A percentile compares a stretch with the other conserved stretches of the same genome.
Evolutionary conservation across 2,329 filamentous ascomycete species (phyloP).

Genomic region (Exophiala phaeomuriformis): DNA sequence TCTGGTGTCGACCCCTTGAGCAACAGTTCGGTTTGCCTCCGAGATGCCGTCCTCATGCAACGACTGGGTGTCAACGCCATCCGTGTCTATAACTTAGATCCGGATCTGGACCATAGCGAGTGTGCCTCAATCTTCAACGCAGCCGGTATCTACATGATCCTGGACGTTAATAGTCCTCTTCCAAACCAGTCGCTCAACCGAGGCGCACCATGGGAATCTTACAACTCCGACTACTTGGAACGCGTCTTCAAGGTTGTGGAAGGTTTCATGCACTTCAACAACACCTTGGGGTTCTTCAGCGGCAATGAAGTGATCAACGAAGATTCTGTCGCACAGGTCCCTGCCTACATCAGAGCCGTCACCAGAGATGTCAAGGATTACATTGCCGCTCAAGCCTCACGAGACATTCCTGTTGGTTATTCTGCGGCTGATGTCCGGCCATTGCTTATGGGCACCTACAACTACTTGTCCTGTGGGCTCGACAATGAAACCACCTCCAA

Average conservation of each 20-base stretch:
- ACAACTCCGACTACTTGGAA: constrained; percentile 49
- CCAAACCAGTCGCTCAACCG: constrained; percentile 51
- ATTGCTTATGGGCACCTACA: constrained; percentile 54
- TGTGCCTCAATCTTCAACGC: constrained; percentile 60
- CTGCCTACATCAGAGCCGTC: constrained; percentile 55
- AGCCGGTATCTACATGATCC: constrained; percentile 59
- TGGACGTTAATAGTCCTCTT: constrained; percentile 59
- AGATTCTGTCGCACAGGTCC: constrained; percentile 46
- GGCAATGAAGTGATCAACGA: constrained; percentile 65
- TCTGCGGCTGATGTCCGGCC: constrained; percentile 58
- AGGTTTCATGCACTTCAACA: constrained; percentile 59
- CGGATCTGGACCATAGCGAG: constrained; percentile 52
- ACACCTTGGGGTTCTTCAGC: constrained; percentile 59
- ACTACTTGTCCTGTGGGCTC: constrained; percentile 54
- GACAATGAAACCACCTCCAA: constrained; percentile 45
- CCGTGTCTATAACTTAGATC: constrained; percentile 58
- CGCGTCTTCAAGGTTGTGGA: constrained; percentile 58
- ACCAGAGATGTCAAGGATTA: constrained; percentile 63
- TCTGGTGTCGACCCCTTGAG: constrained; percentile 49
- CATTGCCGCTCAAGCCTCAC: constrained; percentile 51
- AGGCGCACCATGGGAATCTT: constrained; percentile 47
- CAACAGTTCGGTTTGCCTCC: constrained; percentile 51
- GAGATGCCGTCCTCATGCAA: constrained; percentile 59
- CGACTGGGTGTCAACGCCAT: constrained; percentile 57
- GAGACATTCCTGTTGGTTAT: constrained; percentile 60